Evolutionary conservation across 2,329 filamentous ascomycete genomes (phyloP).

Genomic region (Pseudogymnoascus sp.): DNA sequence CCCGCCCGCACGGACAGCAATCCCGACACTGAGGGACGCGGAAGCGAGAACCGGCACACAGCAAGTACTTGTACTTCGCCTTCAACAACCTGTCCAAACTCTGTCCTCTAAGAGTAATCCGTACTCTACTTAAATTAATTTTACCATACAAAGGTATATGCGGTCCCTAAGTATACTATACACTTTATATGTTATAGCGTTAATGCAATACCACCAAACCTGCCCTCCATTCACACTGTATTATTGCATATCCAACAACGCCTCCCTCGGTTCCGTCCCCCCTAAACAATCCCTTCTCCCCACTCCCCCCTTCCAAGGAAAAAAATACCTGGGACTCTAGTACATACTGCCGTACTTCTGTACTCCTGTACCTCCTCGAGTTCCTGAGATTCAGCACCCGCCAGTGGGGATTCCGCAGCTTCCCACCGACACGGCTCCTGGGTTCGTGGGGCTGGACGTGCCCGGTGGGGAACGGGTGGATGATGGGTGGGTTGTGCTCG

Average conservation of each 20-base stretch:
- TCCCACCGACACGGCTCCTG: constrained; percentile 5
- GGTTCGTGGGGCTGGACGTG: constrained; percentile 4
- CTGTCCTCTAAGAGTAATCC: background rate
- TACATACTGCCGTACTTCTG: background rate
- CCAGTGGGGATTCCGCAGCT: constrained; percentile 1
- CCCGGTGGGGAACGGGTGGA: background rate
- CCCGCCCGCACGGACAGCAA: constrained; percentile 3
- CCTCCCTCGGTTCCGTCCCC: background rate
- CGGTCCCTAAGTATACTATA: background rate
- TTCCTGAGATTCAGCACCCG: background rate
- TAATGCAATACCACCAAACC: background rate
- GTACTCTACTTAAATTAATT: background rate
- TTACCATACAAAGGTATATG: background rate
- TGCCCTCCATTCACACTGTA: background rate
- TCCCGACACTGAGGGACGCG: constrained; percentile 1
- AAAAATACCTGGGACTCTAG: background rate
- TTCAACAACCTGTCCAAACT: background rate
- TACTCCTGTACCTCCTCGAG: background rate
- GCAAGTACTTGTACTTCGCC: background rate
- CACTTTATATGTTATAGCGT: background rate
- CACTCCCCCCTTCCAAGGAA: background rate
- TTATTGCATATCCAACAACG: background rate
- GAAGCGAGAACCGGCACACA: background rate
- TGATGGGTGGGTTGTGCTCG: background rate
- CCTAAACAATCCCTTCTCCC: background rate